A percentile compares a stretch with the other conserved stretches of the same genome.
phyloP scores from a whole-genome alignment of 345 rosid species.

The Acer negundo region DNA sequence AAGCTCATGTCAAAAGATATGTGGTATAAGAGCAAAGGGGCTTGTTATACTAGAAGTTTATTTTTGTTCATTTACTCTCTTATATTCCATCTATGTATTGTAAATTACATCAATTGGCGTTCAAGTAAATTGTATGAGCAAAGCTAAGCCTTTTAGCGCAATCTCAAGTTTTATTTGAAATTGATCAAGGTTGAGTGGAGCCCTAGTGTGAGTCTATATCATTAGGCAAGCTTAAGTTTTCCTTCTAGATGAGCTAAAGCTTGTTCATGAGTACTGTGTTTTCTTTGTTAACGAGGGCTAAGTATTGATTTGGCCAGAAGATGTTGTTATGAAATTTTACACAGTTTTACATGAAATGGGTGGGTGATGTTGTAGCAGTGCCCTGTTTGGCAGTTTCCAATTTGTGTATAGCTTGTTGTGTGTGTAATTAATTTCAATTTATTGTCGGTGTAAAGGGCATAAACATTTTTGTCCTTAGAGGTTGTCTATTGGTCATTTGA shows the following conservation, averaged over 20 bases:
- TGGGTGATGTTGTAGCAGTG: background rate
- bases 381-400: background rate
- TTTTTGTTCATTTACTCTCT: slow-evolving; percentile 1
- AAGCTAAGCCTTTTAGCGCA: background rate
- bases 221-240: slow-evolving; percentile 5
- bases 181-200: slow-evolving; percentile 5
- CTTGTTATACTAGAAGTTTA: background rate
- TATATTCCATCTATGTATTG: background rate
- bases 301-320: background rate
- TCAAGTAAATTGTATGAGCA: background rate
- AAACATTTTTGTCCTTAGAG: background rate
- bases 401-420: background rate
- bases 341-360: background rate
- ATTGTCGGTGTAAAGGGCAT: background rate
- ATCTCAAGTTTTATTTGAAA: background rate
- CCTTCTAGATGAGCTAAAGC: slow-evolving; percentile 13
- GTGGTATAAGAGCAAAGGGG: background rate
- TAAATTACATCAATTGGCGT: background rate
- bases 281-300: background rate
- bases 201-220: background rate
- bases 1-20: slow-evolving; percentile 5
- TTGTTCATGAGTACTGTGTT: background rate
- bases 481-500: background rate
- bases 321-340: background rate
- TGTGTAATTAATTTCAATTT: background rate